Evolutionary conservation across 352 stramenopile species (phyloP).

Genomic region (Phytopythium cucurbitacearum): DNA sequence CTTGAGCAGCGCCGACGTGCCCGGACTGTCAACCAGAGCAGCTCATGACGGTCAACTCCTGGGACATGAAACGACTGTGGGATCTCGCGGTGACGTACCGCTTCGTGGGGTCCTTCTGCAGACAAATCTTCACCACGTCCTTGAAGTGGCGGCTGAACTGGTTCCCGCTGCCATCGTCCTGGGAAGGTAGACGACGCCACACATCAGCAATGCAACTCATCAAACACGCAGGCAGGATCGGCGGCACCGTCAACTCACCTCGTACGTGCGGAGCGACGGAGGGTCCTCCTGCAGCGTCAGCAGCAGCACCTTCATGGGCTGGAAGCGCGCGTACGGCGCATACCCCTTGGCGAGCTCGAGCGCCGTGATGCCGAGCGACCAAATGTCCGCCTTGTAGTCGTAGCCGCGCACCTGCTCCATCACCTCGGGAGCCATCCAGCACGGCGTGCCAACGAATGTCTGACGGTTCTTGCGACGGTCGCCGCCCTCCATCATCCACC

Average conservation of each 20-base stretch:
- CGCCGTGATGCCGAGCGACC: slow-evolving; percentile 98
- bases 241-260: slow-evolving; percentile 36
- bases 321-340: slow-evolving; percentile 96
- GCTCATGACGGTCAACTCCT: neutral
- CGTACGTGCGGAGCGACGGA: slow-evolving; percentile 88
- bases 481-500: slow-evolving; percentile 96
- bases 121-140: slow-evolving; percentile 85
- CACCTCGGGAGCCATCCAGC: slow-evolving; percentile 94
- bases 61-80: neutral
- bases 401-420: slow-evolving; percentile 91
- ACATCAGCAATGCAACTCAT: neutral
- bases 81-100: slow-evolving; percentile 23
- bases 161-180: slow-evolving; percentile 80
- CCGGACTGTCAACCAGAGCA: slow-evolving; percentile 35
- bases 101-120: slow-evolving; percentile 87
- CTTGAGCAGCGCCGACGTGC: slow-evolving; percentile 78
- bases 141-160: slow-evolving; percentile 87
- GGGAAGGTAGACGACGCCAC: slow-evolving; percentile 1
- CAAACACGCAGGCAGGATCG: no score
- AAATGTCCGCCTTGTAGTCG: slow-evolving; percentile 98
- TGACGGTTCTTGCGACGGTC: slow-evolving; percentile 92
- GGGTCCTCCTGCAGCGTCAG: slow-evolving; percentile 96
- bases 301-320: slow-evolving; percentile 98
- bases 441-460: slow-evolving; percentile 98
- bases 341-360: slow-evolving; percentile 98